Conservation (phyloP, 1,139 yeast genomes). For the Nakaseomyces glabratus region DNA sequence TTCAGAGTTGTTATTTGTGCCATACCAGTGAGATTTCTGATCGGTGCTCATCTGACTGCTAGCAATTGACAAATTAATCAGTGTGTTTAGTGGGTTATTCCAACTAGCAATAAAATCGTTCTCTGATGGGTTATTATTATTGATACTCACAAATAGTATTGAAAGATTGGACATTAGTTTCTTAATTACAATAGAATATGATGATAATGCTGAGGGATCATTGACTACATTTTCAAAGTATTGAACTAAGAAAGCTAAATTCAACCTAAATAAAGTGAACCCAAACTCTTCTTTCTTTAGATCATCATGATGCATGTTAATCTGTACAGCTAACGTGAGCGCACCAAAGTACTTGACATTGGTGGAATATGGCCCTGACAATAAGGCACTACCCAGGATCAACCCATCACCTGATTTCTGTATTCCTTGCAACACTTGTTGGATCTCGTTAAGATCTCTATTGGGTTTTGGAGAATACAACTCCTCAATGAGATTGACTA, state of each 20-base stretch:
- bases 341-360: constrained; percentile 68
- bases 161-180: constrained; percentile 49
- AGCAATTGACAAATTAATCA: constrained; percentile 20
- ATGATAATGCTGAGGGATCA: constrained; percentile 14
- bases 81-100: constrained; percentile 36
- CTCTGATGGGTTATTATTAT: constrained; percentile 10
- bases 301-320: constrained; percentile 30
- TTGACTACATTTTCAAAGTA: constrained; percentile 6
- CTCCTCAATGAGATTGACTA: constrained; percentile 25
- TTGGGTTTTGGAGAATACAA: constrained; percentile 30
- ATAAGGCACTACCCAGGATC: constrained; percentile 42
- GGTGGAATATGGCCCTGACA: constrained; percentile 33
- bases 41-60: constrained; percentile 12
- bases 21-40: constrained; percentile 11
- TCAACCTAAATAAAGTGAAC: constrained; percentile 22
- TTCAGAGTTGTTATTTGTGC: constrained; percentile 3
- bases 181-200: constrained; percentile 32
- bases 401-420: constrained; percentile 49
- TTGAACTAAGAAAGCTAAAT: constrained; percentile 22
- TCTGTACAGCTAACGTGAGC: constrained; percentile 52
- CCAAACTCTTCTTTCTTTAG: constrained; percentile 14
- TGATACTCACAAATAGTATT: constrained; percentile 37
- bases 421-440: constrained; percentile 42
- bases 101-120: constrained; percentile 23
- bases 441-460: constrained; percentile 38